Conservation (phyloP, 805 yeast species). For the Nakazawaea ishiwadae region DNA sequence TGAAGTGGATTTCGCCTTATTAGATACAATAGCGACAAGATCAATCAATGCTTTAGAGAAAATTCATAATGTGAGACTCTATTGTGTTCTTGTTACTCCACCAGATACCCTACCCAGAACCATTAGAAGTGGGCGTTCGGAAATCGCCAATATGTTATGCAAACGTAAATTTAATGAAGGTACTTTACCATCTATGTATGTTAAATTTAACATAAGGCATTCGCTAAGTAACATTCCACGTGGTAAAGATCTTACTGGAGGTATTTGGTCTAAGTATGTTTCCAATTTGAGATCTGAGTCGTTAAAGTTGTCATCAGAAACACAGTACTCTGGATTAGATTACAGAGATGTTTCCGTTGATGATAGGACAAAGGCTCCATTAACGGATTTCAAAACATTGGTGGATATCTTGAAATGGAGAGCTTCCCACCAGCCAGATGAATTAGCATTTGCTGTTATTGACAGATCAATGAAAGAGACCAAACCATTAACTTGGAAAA, state of each 20-base stretch:
- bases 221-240: conserved; percentile 64
- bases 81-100: conserved; percentile 76
- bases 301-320: conserved; percentile 51
- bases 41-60: conserved; percentile 42
- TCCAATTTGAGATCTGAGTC: conserved; percentile 61
- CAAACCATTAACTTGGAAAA: conserved; percentile 69
- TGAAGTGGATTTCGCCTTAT: conserved; percentile 28
- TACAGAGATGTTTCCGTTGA: conserved; percentile 73
- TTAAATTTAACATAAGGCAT: conserved; percentile 67
- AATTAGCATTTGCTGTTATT: conserved; percentile 59
- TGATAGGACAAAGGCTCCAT: conserved; percentile 66
- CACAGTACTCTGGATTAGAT: conserved; percentile 81
- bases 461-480: conserved; percentile 39
- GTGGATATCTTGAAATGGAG: conserved; percentile 77
- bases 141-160: conserved; percentile 87
- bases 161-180: conserved; percentile 77
- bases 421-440: conserved; percentile 68
- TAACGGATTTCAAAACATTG: conserved; percentile 68
- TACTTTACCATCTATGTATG: conserved; percentile 69
- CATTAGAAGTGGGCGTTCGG: conserved; percentile 78
- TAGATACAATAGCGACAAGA: conserved; percentile 46
- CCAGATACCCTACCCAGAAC: conserved; percentile 83
- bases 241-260: conserved; percentile 74
- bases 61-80: conserved; percentile 71
- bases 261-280: conserved; percentile 78